Evolutionary conservation across 1,284 basidiomycete species (phyloP).

Genomic region (Chiua sp.): DNA sequence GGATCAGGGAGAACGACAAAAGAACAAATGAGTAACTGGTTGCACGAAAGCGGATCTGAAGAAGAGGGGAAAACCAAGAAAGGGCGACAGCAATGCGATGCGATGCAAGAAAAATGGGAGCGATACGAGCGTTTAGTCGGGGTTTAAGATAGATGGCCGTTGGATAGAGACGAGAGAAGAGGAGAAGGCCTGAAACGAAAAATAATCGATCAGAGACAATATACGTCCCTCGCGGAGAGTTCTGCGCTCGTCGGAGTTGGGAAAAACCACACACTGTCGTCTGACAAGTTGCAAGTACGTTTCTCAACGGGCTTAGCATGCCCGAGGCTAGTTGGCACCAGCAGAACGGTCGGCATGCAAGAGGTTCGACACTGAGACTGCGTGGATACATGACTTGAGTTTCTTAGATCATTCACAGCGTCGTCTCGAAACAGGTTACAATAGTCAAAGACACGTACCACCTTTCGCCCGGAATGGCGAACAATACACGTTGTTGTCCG

Average conservation of each 20-base stretch:
- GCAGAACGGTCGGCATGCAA: neutral
- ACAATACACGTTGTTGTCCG: constrained; percentile 29
- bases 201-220: constrained; percentile 34
- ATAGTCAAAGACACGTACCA: constrained; percentile 33
- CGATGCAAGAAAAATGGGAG: constrained; percentile 36
- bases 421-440: constrained; percentile 33
- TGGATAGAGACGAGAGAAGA: constrained; percentile 9
- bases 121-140: constrained; percentile 35
- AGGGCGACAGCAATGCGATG: constrained; percentile 42
- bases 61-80: constrained; percentile 27
- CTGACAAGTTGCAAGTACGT: constrained; percentile 24
- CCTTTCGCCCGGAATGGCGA: constrained; percentile 31
- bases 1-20: constrained; percentile 13
- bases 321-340: constrained; percentile 3
- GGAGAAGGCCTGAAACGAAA: constrained; percentile 33
- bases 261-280: constrained; percentile 27
- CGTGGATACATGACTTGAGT: neutral
- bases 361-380: neutral
- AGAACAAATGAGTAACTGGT: constrained; percentile 36
- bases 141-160: constrained; percentile 36
- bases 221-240: constrained; percentile 40
- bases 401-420: constrained; percentile 6
- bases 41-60: constrained; percentile 40
- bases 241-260: constrained; percentile 36
- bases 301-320: neutral